These are phyloP conservation scores for Salix caprea DNA, from an alignment of 345 rosid species.

Conservation along the genomic window DNA sequence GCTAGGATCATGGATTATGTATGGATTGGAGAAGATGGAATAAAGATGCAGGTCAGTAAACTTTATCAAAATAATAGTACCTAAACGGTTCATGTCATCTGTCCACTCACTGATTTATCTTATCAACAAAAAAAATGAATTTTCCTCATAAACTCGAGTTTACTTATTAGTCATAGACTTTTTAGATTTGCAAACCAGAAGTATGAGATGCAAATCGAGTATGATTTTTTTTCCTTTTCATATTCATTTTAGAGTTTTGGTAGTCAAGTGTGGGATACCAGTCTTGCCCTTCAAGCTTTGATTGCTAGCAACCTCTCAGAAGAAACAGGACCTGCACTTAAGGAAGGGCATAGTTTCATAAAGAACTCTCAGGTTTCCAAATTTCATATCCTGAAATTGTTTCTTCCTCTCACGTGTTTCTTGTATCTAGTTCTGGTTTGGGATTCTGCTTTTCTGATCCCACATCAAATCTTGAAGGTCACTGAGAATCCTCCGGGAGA, in stretches of 20 bases:
- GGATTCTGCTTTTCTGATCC: not conserved
- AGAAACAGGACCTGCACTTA: slow-evolving; percentile 9
- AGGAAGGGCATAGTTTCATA: slow-evolving; percentile 14
- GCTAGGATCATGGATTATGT: slow-evolving; percentile 11
- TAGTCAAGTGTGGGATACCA: slow-evolving; percentile 20
- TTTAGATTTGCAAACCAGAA: no score
- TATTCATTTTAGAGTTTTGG: slow-evolving; percentile 15
- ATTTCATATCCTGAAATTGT: not conserved
- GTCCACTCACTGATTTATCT: no score
- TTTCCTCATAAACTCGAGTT: no score
- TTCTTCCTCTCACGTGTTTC: not conserved
- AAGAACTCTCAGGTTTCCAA: slow-evolving; percentile 17
- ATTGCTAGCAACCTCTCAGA: slow-evolving; percentile 3
- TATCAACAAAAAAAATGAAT: no score
- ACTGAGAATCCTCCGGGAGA: slow-evolving; percentile 10
- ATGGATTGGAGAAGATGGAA: slow-evolving; percentile 19
- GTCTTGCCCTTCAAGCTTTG: slow-evolving; percentile 16
- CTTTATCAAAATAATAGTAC: not conserved
- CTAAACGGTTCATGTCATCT: no score
- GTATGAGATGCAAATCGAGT: no score
- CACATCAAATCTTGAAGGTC: not conserved
- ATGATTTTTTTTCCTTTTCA: not conserved
- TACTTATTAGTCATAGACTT: no score
- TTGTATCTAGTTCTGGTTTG: not conserved
- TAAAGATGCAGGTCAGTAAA: slow-evolving; percentile 2